Evolutionary conservation across 1,139 yeast species (phyloP).

Genomic region (Diutina rugosa): DNA sequence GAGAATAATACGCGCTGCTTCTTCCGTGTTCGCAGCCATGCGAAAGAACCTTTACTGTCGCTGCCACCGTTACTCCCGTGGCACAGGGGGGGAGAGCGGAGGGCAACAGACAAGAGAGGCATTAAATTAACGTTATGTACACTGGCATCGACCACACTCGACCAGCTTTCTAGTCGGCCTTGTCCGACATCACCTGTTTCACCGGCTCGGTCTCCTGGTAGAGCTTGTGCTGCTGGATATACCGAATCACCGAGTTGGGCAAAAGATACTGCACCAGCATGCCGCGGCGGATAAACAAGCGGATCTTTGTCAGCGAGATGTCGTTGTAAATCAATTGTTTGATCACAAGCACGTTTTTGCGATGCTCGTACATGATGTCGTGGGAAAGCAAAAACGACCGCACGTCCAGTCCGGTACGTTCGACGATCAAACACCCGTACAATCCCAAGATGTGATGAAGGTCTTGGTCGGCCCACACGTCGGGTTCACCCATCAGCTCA

Average conservation of each 20-base stretch:
- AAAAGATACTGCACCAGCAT: constrained; percentile 93
- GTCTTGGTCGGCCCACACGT: constrained; percentile 96
- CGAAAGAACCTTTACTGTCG: too few relatives aligned
- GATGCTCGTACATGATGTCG: constrained; percentile 93
- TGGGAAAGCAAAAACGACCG: constrained; percentile 82
- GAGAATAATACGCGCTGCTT: too few relatives aligned
- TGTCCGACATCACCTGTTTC: constrained; percentile 66
- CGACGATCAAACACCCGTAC: constrained; percentile 93
- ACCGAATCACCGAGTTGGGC: constrained; percentile 90
- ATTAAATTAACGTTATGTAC: not conserved
- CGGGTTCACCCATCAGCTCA: constrained; percentile 99
- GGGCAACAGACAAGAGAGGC: not conserved
- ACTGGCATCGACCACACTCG: not conserved
- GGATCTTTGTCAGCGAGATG: constrained; percentile 86
- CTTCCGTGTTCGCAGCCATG: too few relatives aligned
- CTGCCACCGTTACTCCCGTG: not conserved
- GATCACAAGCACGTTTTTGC: constrained; percentile 85
- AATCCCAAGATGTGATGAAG: constrained; percentile 89
- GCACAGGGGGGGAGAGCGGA: not conserved
- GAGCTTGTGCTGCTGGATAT: constrained; percentile 82
- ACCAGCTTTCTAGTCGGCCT: constrained; percentile 17
- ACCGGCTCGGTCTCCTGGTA: constrained; percentile 90
- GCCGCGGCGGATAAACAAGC: constrained; percentile 82
- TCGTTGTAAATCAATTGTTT: constrained; percentile 94
- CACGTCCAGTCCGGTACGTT: constrained; percentile 93